phyloP scores from a whole-genome alignment of 495 filamentous ascomycete species.

The Hypomontagnella submonticulosa region DNA sequence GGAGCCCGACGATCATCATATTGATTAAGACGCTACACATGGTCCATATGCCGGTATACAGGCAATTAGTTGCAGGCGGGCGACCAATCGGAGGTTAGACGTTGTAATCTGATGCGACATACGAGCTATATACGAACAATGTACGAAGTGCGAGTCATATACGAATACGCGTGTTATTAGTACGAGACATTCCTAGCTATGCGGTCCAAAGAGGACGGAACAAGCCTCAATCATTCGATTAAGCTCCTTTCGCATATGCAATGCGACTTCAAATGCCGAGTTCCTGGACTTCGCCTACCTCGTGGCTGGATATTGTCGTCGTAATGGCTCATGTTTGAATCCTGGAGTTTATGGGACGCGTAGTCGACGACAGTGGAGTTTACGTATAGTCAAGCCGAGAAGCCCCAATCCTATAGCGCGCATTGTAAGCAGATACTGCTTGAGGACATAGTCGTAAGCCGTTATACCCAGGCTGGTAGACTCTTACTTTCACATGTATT shows the following conservation, averaged over 20 bases:
- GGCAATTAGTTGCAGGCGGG: no score
- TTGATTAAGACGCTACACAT: background rate
- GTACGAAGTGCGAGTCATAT: constrained; percentile 9
- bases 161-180: constrained; percentile 8
- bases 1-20: constrained; percentile 8
- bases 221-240: background rate
- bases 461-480: no score
- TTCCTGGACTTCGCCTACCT: background rate
- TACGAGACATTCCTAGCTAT: constrained; percentile 5
- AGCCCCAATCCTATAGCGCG: background rate
- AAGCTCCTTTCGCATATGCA: background rate
- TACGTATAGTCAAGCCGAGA: background rate
- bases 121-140: constrained; percentile 6
- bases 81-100: constrained; percentile 8
- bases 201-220: background rate
- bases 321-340: background rate
- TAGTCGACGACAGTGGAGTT: background rate
- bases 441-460: no score
- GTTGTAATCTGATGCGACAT: constrained; percentile 15
- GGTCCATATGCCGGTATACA: background rate
- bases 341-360: background rate
- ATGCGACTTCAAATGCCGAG: constrained; percentile 3
- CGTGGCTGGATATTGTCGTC: background rate
- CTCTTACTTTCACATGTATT: no score
- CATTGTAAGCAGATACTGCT: no score